Percentiles rank a stretch among this genome's conserved stretches.
Conservation (phyloP, 1,284 basidiomycete species). For the Sporisorium iseilematis-ciliati region DNA sequence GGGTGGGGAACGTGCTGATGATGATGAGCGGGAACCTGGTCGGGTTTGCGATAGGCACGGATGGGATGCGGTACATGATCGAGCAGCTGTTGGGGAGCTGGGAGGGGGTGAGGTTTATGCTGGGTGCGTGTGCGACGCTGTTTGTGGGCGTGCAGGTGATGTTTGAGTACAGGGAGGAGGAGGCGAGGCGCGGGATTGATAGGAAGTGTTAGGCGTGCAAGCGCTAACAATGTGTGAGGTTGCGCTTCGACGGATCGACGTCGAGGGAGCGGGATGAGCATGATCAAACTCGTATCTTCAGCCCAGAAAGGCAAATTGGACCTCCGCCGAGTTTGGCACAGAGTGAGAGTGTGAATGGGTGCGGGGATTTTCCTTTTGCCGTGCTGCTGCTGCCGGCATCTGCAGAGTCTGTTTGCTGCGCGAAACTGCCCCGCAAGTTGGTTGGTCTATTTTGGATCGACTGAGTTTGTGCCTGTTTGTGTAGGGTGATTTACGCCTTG, state of each 20-base stretch:
- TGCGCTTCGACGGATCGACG: background rate
- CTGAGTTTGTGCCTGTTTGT: background rate
- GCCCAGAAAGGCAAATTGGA: background rate
- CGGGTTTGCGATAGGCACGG: conserved; percentile 91
- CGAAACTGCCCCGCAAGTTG: background rate
- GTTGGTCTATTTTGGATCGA: background rate
- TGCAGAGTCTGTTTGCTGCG: too few relatives aligned
- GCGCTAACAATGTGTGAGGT: background rate
- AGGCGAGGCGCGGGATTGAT: conserved; percentile 48
- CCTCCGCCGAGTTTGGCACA: background rate
- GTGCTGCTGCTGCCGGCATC: background rate
- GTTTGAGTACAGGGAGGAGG: conserved; percentile 73
- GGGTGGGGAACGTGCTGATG: conserved; percentile 84
- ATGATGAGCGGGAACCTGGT: conserved; percentile 96
- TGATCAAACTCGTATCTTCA: too few relatives aligned
- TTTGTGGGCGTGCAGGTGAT: conserved; percentile 90
- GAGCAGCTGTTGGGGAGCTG: conserved; percentile 77
- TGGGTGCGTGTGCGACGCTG: conserved; percentile 76
- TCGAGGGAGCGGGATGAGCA: too few relatives aligned
- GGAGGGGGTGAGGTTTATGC: conserved; percentile 79
- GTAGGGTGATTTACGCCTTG: too few relatives aligned
- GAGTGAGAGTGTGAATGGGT: conserved; percentile 1
- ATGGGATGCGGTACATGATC: conserved; percentile 82
- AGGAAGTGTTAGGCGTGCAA: conserved; percentile 39
- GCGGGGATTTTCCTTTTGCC: background rate